Evolutionary conservation across 2,329 filamentous ascomycete species (phyloP).

Genomic region (Botrytis porri): DNA sequence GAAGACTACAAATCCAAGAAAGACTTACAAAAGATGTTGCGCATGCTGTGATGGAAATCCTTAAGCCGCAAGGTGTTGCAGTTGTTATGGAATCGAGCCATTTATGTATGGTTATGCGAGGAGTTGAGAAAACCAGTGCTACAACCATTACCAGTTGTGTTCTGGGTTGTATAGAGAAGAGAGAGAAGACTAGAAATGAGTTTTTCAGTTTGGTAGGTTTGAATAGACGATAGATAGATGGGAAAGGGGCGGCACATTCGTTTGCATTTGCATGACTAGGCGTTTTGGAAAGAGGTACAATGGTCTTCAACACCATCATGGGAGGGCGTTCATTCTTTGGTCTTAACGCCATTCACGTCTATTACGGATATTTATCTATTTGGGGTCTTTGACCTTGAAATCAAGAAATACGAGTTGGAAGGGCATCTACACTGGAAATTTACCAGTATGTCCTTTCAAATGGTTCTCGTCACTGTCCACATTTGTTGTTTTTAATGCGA

Average conservation of each 20-base stretch:
- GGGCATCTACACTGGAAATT: not conserved
- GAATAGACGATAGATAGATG: constrained; percentile 46
- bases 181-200: constrained; percentile 91
- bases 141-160: constrained; percentile 95
- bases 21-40: constrained; percentile 95
- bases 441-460: not conserved
- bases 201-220: constrained; percentile 78
- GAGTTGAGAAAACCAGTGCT: constrained; percentile 87
- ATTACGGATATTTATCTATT: constrained; percentile 17
- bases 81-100: constrained; percentile 98
- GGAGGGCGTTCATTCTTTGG: constrained; percentile 34
- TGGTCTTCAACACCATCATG: constrained; percentile 38
- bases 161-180: constrained; percentile 90
- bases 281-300: constrained; percentile 28
- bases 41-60: constrained; percentile 85
- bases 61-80: constrained; percentile 90
- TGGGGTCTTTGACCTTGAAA: not conserved
- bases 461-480: not conserved
- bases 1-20: constrained; percentile 92
- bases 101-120: constrained; percentile 98
- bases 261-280: constrained; percentile 26
- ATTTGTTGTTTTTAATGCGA: not conserved
- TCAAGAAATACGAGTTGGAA: not conserved
- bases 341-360: constrained; percentile 37
- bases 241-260: not conserved